Base-by-base conservation (phyloP, 352 stramenopile genomes). In the Globisporangium radiosum region DNA sequence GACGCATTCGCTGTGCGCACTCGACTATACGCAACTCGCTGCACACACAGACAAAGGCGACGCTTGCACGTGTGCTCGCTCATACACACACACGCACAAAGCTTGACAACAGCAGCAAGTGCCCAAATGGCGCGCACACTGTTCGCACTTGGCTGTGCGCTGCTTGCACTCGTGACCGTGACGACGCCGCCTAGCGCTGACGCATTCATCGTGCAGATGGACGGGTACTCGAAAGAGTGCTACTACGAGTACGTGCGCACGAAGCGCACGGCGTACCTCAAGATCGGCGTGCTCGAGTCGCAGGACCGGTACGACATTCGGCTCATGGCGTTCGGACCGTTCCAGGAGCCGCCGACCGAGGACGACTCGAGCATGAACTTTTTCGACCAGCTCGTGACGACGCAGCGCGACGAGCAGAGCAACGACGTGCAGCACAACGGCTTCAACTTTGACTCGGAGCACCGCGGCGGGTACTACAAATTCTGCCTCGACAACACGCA, bases 381-480 rank as follows among this genome's bases (percentile, higher is more conserved):
- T 62, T 94, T 94, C 64, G 69, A 94, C 63, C 70, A 88, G 56
- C 54, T 90, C 53, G 75, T 94, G 60, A 69, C 66, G 33, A 92
- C 79, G 7, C 63, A 74, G 61, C 76, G 72, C 51, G 75, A 88
- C 44, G 59, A 76, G 59, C 75, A 86, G 52, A 87, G 66, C 59
- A 88, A 92, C 57, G 82, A 92, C 66, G 68, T 92, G 51, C 77
- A 92, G 66, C 81, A 89, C 61, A 94, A 87, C 61, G 84, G 81
- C 48, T 94, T 94, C 64, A 94, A 94, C 66, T 94, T 92, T 59
- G 75, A 92, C 50, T 87, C 81, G 59, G 84, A 94, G 69, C 79
- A 92, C 63, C 81, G 81, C 54, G 81, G 81, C 48, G 84, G 84
- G 25, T 94, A 80, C 76, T 94, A 94, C 71, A 88, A 88, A 69